phyloP scores from a whole-genome alignment of 176 grass and related monocot species.

The Cenchrus purpureus region DNA sequence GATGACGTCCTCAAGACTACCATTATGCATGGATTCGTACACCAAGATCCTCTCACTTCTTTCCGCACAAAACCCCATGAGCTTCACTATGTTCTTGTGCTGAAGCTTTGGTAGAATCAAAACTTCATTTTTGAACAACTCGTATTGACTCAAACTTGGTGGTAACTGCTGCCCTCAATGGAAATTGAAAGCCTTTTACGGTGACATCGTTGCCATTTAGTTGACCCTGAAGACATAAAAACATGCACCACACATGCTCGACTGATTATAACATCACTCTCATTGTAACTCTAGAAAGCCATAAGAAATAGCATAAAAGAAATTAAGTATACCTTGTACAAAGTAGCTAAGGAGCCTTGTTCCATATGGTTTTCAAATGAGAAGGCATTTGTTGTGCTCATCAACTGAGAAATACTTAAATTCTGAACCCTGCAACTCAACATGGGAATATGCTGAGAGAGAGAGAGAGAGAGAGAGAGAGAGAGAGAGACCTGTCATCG shows the following conservation, averaged over 20 bases:
- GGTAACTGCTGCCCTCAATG: neutral
- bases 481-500: neutral
- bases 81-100: slow-evolving; percentile 26
- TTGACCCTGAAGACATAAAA: slow-evolving; percentile 19
- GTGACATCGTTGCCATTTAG: slow-evolving; percentile 17
- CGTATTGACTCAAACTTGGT: neutral
- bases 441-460: too few relatives aligned
- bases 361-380: neutral
- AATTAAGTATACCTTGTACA: too few relatives aligned
- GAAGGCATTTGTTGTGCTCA: neutral
- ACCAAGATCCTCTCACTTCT: neutral
- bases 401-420: neutral
- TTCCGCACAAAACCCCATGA: slow-evolving; percentile 27
- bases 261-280: neutral
- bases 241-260: too few relatives aligned
- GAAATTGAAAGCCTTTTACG: neutral
- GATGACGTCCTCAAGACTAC: slow-evolving; percentile 27
- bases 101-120: slow-evolving; percentile 7
- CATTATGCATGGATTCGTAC: slow-evolving; percentile 28
- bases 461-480: neutral
- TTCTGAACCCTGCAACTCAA: neutral
- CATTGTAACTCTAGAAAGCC: too few relatives aligned
- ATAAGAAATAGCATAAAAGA: too few relatives aligned
- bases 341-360: neutral
- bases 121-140: slow-evolving; percentile 26